phyloP scores from a whole-genome alignment of 106 monocot species.

The Amphibolis antarctica region DNA sequence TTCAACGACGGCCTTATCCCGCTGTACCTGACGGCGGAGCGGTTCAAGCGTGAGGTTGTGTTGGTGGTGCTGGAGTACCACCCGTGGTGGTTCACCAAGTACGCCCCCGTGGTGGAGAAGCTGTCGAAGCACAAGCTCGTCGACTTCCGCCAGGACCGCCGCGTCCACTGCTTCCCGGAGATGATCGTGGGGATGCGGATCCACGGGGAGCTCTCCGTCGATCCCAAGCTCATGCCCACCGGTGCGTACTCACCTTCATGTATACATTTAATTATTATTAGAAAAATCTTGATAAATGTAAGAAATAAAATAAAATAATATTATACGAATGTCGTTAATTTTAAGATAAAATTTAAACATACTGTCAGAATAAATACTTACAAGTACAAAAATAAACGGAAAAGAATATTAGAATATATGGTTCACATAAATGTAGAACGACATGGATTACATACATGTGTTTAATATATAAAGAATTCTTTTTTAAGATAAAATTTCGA shows the following conservation, averaged over 20 bases:
- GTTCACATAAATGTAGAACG: no score
- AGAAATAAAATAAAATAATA: no score
- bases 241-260: slow-evolving; percentile 12
- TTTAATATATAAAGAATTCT: no score
- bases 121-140: slow-evolving; percentile 51
- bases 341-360: no score
- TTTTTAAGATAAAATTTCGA: no score
- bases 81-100: slow-evolving; percentile 58
- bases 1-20: slow-evolving; percentile 81
- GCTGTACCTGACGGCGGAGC: slow-evolving; percentile 51
- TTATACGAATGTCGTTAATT: no score
- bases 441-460: no score
- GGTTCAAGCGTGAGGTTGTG: slow-evolving; percentile 56
- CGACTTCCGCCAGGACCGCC: slow-evolving; percentile 37
- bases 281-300: no score
- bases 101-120: slow-evolving; percentile 24
- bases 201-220: slow-evolving; percentile 67
- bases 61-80: slow-evolving; percentile 65
- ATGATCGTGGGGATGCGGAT: slow-evolving; percentile 64
- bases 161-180: slow-evolving; percentile 78
- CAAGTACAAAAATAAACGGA: no score
- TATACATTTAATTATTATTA: neutral
- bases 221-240: slow-evolving; percentile 48
- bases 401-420: no score
- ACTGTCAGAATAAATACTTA: no score